Evolutionary conservation across 441 rosid genomes (phyloP).

Genomic region (Pelargonium citronellum): DNA sequence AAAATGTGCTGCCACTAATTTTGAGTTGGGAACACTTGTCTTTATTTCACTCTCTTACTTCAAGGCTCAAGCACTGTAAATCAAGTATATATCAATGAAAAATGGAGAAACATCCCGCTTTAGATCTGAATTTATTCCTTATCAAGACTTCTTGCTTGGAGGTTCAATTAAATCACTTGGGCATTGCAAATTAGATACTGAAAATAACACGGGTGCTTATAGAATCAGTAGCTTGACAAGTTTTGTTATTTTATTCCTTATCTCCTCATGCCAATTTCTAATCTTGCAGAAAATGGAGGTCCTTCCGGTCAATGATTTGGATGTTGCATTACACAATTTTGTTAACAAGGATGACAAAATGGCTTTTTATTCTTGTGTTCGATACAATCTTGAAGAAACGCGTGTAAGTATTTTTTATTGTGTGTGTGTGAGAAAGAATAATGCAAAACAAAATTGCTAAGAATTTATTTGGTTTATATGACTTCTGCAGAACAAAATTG

Average conservation of each 20-base stretch:
- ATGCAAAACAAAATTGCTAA: not conserved
- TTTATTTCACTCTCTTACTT: not conserved
- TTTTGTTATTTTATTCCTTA: slow-evolving; percentile 9
- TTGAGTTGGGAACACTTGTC: not conserved
- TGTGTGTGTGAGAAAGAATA: slow-evolving; percentile 3
- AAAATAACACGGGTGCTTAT: slow-evolving; percentile 10
- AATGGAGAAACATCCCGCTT: not conserved
- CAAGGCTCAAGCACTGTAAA: not conserved
- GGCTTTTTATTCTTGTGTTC: slow-evolving; percentile 85
- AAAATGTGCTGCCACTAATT: not conserved
- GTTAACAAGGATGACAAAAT: slow-evolving; percentile 92
- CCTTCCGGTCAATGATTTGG: slow-evolving; percentile 92
- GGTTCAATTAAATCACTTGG: slow-evolving; percentile 5
- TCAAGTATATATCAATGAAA: not conserved
- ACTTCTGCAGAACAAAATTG: slow-evolving; percentile 62
- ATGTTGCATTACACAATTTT: slow-evolving; percentile 76
- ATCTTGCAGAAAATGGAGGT: slow-evolving; percentile 92
- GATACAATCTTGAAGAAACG: slow-evolving; percentile 87
- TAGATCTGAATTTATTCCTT: not conserved
- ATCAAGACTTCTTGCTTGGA: not conserved
- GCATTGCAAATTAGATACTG: not conserved
- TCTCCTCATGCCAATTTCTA: slow-evolving; percentile 19
- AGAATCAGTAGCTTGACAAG: slow-evolving; percentile 8
- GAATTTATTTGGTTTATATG: slow-evolving; percentile 20
- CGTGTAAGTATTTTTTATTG: slow-evolving; percentile 48